phyloP scores from a whole-genome alignment of 2,329 filamentous ascomycete genomes.

The Mycocentrospora acerina region DNA sequence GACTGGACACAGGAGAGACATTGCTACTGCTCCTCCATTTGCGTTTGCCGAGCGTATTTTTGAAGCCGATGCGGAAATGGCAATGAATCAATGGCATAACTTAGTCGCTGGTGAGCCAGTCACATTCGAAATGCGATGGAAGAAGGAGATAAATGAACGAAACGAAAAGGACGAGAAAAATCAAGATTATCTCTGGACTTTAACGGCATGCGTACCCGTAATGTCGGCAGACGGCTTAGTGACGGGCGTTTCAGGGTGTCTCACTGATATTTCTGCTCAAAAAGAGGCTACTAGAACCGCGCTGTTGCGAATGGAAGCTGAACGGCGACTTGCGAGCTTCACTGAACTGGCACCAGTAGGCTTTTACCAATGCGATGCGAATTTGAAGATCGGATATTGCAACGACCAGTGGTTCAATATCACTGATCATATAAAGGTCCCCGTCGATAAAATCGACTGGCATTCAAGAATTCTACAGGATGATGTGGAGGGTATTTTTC shows the following conservation, averaged over 20 bases:
- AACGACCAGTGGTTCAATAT: slow-evolving; percentile 23
- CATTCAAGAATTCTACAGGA: slow-evolving; percentile 3
- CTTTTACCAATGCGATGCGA: slow-evolving; percentile 12
- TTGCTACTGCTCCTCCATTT: slow-evolving; percentile 2
- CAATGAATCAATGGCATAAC: slow-evolving; percentile 16
- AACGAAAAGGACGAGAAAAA: slow-evolving; percentile 1
- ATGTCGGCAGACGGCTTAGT: slow-evolving; percentile 15
- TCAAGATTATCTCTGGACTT: slow-evolving; percentile 18
- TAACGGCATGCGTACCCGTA: slow-evolving; percentile 24
- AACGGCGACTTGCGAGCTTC: slow-evolving; percentile 13
- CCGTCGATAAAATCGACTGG: slow-evolving; percentile 7
- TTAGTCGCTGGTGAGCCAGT: slow-evolving; percentile 16
- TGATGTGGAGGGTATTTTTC: slow-evolving; percentile 3
- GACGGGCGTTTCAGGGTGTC: slow-evolving; percentile 23
- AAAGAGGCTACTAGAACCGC: slow-evolving; percentile 19
- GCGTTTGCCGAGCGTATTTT: slow-evolving; percentile 8
- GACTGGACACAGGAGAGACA: slow-evolving; percentile 8
- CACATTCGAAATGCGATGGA: slow-evolving; percentile 33
- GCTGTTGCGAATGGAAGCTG: slow-evolving; percentile 16
- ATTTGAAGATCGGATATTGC: slow-evolving; percentile 17
- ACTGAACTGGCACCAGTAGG: slow-evolving; percentile 16
- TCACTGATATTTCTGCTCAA: slow-evolving; percentile 26
- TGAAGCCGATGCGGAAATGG: slow-evolving; percentile 4
- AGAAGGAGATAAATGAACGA: slow-evolving; percentile 2
- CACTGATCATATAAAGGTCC: slow-evolving; percentile 9